Evolutionary conservation across 2,329 filamentous ascomycete genomes (phyloP), one percentile per base, ranked within the genome.

Genomic region (Rachicladosporium sp.): DNA sequence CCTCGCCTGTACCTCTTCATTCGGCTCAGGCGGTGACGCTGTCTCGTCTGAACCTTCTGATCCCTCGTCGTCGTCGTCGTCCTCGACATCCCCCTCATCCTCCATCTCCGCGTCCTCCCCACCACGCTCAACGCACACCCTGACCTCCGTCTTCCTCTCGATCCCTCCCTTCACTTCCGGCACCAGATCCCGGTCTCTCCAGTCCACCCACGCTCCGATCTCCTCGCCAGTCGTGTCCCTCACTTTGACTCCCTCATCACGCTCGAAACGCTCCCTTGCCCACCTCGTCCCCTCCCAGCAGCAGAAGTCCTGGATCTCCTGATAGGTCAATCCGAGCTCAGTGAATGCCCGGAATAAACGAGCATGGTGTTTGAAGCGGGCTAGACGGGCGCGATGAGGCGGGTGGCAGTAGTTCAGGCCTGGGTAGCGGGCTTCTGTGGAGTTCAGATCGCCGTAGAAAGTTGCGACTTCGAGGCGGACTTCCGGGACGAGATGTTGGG

Each of bases 201-300:
- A 27, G 7, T 60, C 54, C 65, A 76, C 65, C 71, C 72, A 86
- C 43, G 74, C 69, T 3, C 66, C 63, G 42, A 88, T 78, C 15
- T 73, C 78, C 50, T 83, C 78, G 37, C 73, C 74, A 1, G 81
- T 79, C 4, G 82, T 86, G 54, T 89, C 83, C 35, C 65, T 61
- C 46, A 89, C 85, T 23, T 62, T 63, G 43, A 82, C 70, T 29
- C 77, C 77, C 52, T 86, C 80, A 54, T 88, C 82, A 42, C 72
- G 71, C 65, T 89, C 82, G 55, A 78, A 89, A 40, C 82, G 74
- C 55, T 87, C 80, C 55, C 86, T 80, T 45, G 83, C 83, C 82
- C 82, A 88, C 45, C 79, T 77, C 7, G 82, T 88, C 42, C 82
- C 82, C 64, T 88, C 82, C 82, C 82, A 89, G 54, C 82, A 80